A percentile compares a stretch with the other conserved stretches of the same genome.
These are phyloP conservation scores for Coniochaeta pulveracea DNA, from an alignment of 2,329 filamentous ascomycete species.

Conservation along the genomic window DNA sequence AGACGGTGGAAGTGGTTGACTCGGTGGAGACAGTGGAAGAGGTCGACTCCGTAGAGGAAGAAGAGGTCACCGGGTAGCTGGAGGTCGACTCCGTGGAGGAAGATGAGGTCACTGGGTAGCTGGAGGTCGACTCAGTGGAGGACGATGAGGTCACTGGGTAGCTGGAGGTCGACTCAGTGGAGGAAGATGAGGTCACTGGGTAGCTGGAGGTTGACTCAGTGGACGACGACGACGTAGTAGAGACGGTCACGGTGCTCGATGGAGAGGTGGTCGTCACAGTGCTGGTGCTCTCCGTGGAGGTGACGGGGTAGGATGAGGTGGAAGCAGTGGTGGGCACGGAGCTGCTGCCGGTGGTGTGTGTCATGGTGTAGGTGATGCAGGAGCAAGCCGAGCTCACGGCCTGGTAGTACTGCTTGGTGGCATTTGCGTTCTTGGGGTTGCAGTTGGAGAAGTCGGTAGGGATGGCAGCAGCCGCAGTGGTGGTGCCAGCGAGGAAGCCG, in stretches of 20 bases:
- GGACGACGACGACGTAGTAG: conserved; percentile 2
- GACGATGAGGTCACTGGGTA: not conserved
- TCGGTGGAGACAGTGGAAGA: too few relatives aligned
- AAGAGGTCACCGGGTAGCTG: conserved; percentile 13
- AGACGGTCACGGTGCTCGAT: too few relatives aligned
- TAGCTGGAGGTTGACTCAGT: conserved; percentile 1
- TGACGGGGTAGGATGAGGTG: conserved; percentile 2
- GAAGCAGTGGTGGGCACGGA: conserved; percentile 2
- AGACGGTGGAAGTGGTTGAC: too few relatives aligned
- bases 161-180: not conserved
- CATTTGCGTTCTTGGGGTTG: too few relatives aligned
- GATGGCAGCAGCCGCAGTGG: conserved; percentile 10
- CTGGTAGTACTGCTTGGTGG: conserved; percentile 6
- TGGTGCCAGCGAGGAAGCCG: conserved; percentile 12
- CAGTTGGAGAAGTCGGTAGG: conserved; percentile 14
- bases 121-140: not conserved
- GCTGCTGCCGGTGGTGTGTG: conserved; percentile 4
- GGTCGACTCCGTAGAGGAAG: not conserved
- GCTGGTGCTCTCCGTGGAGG: conserved; percentile 2
- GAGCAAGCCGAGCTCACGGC: conserved; percentile 17
- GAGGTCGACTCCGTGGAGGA: conserved; percentile 34
- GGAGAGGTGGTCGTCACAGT: conserved; percentile 3
- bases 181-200: not conserved
- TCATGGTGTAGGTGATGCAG: conserved; percentile 14
- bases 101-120: conserved; percentile 16